phyloP scores from a whole-genome alignment of 73 alveolate genomes.

The Symbiodinium pilosum region DNA sequence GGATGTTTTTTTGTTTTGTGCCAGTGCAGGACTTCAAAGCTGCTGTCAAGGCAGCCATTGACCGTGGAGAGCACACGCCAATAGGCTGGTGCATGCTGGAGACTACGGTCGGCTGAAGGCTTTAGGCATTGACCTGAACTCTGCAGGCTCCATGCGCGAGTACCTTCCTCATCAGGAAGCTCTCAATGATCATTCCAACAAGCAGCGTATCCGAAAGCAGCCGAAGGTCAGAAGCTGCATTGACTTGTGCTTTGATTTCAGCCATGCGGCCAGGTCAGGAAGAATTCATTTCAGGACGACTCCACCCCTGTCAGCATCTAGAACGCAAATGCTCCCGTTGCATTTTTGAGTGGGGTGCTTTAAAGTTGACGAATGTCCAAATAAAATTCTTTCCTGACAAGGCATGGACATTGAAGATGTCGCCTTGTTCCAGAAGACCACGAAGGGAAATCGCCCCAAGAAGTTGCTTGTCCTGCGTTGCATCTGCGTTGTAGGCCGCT shows the following conservation, averaged over 20 bases:
- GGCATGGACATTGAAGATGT: constrained; percentile 86
- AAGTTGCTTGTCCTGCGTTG: constrained; percentile 36
- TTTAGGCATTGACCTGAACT: neutral
- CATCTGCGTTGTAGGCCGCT: neutral
- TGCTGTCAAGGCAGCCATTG: constrained; percentile 54
- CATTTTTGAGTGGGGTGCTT: neutral
- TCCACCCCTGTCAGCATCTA: too few species aligned
- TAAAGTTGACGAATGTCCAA: too few species aligned
- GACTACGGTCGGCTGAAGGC: too few species aligned
- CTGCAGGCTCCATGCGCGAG: constrained; percentile 69
- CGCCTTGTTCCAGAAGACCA: constrained; percentile 60
- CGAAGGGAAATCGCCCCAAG: constrained; percentile 71
- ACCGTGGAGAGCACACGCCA: constrained; percentile 69
- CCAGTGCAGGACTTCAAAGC: constrained; percentile 69
- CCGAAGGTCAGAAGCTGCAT: constrained; percentile 27
- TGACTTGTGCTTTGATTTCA: too few species aligned
- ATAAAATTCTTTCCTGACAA: too few species aligned
- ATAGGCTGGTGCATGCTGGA: constrained; percentile 11
- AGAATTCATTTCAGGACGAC: too few species aligned
- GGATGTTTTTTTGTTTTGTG: too few species aligned
- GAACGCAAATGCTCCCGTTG: neutral
- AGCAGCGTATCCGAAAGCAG: constrained; percentile 82
- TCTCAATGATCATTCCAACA: neutral
- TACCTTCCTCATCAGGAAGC: constrained; percentile 49
- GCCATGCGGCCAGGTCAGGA: neutral